Base-by-base conservation (phyloP, 192 early-diverging fungal species). In the Jimgerdemannia flammicorona region DNA sequence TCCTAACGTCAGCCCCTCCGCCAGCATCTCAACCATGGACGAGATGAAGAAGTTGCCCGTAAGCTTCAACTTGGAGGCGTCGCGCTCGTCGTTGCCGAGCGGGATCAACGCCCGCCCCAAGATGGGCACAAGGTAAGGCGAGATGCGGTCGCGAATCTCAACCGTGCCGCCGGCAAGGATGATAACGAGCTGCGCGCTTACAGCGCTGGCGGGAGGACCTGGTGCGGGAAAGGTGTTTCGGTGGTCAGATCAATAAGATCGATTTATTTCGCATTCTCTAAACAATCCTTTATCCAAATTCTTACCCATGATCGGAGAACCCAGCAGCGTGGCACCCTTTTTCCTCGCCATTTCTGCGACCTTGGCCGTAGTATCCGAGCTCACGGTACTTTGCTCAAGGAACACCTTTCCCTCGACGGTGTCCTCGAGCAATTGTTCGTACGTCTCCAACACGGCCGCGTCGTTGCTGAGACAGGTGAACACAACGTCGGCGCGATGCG, bases 1-100 rank as follows among this genome's bases (percentile, higher is more conserved):
- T 0, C 88, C 89, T 2, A 92, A 82, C 0, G 85, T 88, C 63
- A 89, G 70, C 4, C 87, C 92, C 70, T 94, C 90, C 0, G 90
- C 87, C 7, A 94, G 64, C 3, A 88, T 70, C 76, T 94, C 91
- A 19, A 91, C 72, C 3, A 83, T 76, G 2, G 85, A 76, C 0
- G 78, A 78, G 39, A 94, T 78, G 70, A 94, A 85, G 64, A 88
- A 94, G 71, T 94, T 94, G 69, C 91, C 91, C 44, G 87, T 70
- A 8, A 94, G 79, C 71, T 94, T 94, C 75, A 90, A 87, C 2
- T 75, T 75, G 3, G 84, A 79, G 2, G 87, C 89, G 0, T 73
- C 49, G 9, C 70, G 67, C 1, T 80, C 80, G 68, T 90, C 83
- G 3, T 78, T 64, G 4, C 88, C 88, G 42, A 88, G 71, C 29